A percentile compares a stretch with the other conserved stretches of the same genome.
Evolutionary conservation across 768 basidiomycete genomes (phyloP).

Genomic region (Phaeolepiota aurea): DNA sequence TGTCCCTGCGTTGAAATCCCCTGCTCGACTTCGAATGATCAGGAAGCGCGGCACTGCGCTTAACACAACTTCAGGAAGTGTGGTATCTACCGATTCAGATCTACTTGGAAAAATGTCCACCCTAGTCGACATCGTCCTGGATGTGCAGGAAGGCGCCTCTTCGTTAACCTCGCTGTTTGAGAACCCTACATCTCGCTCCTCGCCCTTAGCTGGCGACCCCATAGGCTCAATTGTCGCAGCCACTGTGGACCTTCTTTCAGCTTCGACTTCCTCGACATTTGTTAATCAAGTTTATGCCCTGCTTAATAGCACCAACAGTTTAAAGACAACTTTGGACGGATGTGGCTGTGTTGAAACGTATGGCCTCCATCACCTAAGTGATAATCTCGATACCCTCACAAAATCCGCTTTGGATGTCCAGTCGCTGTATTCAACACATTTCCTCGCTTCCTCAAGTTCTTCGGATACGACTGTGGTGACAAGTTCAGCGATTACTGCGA

Average conservation of each 20-base stretch:
- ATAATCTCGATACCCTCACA: conserved; percentile 6
- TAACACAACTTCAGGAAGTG: conserved; percentile 6
- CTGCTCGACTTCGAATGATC: conserved; percentile 11
- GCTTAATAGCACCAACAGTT: conserved; percentile 9
- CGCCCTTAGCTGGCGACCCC: conserved; percentile 8
- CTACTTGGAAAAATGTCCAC: conserved; percentile 10
- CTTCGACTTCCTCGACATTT: too few relatives aligned
- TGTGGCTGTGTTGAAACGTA: conserved; percentile 10
- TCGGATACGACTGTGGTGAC: conserved; percentile 1
- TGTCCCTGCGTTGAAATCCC: conserved; percentile 4
- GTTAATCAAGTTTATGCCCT: conserved; percentile 10
- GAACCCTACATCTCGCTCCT: conserved; percentile 8
- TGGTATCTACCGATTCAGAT: conserved; percentile 11
- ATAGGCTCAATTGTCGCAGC: conserved; percentile 9
- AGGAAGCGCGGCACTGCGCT: conserved; percentile 9
- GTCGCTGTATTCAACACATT: conserved; percentile 6
- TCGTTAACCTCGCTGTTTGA: background rate
- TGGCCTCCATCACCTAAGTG: conserved; percentile 7
- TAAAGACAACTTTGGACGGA: conserved; percentile 7
- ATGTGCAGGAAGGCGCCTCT: conserved; percentile 8
- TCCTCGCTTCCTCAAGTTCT: conserved; percentile 1
- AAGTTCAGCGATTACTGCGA: background rate
- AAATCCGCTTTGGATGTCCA: conserved; percentile 7
- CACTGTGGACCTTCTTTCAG: conserved; percentile 12
- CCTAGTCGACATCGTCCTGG: conserved; percentile 14